Evolutionary conservation across 176 grass and related monocot genomes (phyloP).

Genomic region (Saccharum officinarum): DNA sequence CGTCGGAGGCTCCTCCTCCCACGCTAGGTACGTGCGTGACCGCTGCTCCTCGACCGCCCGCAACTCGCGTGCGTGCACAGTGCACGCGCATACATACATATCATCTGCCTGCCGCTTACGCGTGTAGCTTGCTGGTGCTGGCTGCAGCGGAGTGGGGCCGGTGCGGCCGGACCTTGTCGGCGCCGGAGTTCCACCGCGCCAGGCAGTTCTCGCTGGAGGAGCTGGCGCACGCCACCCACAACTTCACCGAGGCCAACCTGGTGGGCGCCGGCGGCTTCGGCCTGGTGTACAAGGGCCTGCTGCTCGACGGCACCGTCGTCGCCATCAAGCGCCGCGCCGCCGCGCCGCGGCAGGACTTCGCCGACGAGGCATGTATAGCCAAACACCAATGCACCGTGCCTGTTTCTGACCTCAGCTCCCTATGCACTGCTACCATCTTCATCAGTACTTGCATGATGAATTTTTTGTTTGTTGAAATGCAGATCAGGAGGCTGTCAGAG

Average conservation of each 20-base stretch:
- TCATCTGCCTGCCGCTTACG: background rate
- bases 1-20: slow-evolving; percentile 61
- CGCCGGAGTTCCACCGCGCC: slow-evolving; percentile 53
- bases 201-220: slow-evolving; percentile 78
- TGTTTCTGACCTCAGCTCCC: no score
- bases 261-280: slow-evolving; percentile 87
- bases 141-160: slow-evolving; percentile 75
- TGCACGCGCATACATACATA: no score
- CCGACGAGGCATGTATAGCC: slow-evolving; percentile 52
- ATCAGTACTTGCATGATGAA: background rate
- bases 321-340: slow-evolving; percentile 70
- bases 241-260: slow-evolving; percentile 76
- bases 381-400: background rate
- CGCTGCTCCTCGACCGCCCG: background rate
- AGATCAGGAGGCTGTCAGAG: slow-evolving; percentile 72
- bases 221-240: slow-evolving; percentile 77
- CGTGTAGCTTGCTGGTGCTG: background rate
- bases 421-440: no score
- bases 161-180: slow-evolving; percentile 49
- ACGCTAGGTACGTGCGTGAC: slow-evolving; percentile 50
- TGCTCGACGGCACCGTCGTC: slow-evolving; percentile 89
- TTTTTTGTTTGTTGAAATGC: background rate
- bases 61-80: no score
- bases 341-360: slow-evolving; percentile 54
- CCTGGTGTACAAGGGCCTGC: slow-evolving; percentile 80